A percentile compares a stretch with the other conserved stretches of the same genome.
These are phyloP conservation scores for Kwoniella europaea DNA, from an alignment of 768 basidiomycete genomes.

Conservation along the genomic window DNA sequence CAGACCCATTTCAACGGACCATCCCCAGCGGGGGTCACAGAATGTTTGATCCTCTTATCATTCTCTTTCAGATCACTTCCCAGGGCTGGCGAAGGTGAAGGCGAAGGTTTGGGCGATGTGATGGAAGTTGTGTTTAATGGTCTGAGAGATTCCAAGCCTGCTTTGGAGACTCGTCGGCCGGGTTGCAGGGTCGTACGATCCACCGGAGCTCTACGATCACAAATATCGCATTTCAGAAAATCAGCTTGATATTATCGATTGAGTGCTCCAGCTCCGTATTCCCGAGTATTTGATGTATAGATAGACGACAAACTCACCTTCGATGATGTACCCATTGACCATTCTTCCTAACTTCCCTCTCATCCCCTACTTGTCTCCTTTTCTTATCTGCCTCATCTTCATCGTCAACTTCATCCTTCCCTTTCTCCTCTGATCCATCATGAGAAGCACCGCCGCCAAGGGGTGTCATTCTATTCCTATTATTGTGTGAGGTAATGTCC, in stretches of 20 bases:
- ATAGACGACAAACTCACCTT: slow-evolving; percentile 61
- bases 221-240: background rate
- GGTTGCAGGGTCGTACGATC: slow-evolving; percentile 87
- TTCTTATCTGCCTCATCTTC: slow-evolving; percentile 15
- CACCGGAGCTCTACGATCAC: slow-evolving; percentile 68
- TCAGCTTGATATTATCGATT: background rate
- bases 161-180: slow-evolving; percentile 86
- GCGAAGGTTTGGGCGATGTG: slow-evolving; percentile 5
- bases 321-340: slow-evolving; percentile 83
- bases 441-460: background rate
- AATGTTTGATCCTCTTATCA: slow-evolving; percentile 4
- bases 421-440: slow-evolving; percentile 17
- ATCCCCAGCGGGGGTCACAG: slow-evolving; percentile 35
- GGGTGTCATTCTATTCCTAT: slow-evolving; percentile 19
- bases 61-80: slow-evolving; percentile 2
- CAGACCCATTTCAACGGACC: slow-evolving; percentile 40
- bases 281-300: slow-evolving; percentile 1
- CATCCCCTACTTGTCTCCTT: slow-evolving; percentile 30
- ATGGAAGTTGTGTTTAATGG: slow-evolving; percentile 22
- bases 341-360: slow-evolving; percentile 85
- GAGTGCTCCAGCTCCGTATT: background rate
- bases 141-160: slow-evolving; percentile 70
- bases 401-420: slow-evolving; percentile 54
- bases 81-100: slow-evolving; percentile 22
- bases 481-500: slow-evolving; percentile 41